phyloP scores from a whole-genome alignment of 768 basidiomycete species.

The Boletus rufocinnamomeus region DNA sequence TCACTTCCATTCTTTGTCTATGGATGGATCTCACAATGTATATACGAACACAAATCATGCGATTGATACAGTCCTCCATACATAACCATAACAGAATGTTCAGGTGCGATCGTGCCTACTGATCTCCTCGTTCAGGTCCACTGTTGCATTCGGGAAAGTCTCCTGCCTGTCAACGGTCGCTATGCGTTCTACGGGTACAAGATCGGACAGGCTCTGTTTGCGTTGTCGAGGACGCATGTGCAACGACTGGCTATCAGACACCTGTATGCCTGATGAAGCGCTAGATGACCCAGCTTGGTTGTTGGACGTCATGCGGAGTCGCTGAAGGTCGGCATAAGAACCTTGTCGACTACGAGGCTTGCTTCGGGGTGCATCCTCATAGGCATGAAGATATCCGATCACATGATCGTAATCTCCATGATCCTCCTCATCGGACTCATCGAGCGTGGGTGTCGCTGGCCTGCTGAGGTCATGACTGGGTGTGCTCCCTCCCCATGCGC shows the following conservation, averaged over 20 bases:
- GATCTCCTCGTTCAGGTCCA: conserved; percentile 67
- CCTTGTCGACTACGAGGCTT: conserved; percentile 63
- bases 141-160: conserved; percentile 63
- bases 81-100: conserved; percentile 19
- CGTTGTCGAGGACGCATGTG: conserved; percentile 56
- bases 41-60: conserved; percentile 29
- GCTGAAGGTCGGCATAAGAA: conserved; percentile 83
- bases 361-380: conserved; percentile 45
- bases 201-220: conserved; percentile 64
- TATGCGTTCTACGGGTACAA: conserved; percentile 63
- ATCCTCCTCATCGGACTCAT: conserved; percentile 84
- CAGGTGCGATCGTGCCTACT: conserved; percentile 34
- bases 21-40: conserved; percentile 31
- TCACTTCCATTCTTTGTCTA: conserved; percentile 13
- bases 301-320: conserved; percentile 47
- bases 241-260: conserved; percentile 41
- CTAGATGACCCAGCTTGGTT: conserved; percentile 15
- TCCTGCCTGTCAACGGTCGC: conserved; percentile 58
- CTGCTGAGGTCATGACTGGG: conserved; percentile 61
- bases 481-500: conserved; percentile 73
- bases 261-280: conserved; percentile 19
- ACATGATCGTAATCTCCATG: conserved; percentile 92
- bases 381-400: conserved; percentile 58
- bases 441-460: conserved; percentile 72
- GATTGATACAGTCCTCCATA: conserved; percentile 21